A percentile compares a stretch with the other conserved stretches of the same genome.
Conservation (phyloP, 176 grass and related monocot species). For the Phoenix roebelenii region DNA sequence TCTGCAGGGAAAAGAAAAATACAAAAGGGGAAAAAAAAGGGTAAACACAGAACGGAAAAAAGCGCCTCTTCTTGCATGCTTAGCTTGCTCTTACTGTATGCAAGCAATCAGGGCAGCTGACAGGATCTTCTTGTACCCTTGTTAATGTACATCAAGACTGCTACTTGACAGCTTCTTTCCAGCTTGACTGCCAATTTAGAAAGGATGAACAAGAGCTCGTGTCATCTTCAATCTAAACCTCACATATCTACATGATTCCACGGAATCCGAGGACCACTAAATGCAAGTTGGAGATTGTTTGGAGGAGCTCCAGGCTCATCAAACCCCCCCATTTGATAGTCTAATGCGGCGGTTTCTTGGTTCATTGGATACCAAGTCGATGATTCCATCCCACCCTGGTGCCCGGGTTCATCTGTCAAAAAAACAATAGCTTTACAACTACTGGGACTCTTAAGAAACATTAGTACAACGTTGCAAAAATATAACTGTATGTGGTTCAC, state of each 20-base stretch:
- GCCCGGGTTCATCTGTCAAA: slow-evolving; percentile 27
- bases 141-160: slow-evolving; percentile 10
- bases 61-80: slow-evolving; percentile 12
- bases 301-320: slow-evolving; percentile 6
- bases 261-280: slow-evolving; percentile 10
- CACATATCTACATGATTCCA: not conserved
- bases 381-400: not conserved
- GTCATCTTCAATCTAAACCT: no score
- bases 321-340: slow-evolving; percentile 21
- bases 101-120: slow-evolving; percentile 25
- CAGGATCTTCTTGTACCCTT: slow-evolving; percentile 2
- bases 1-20: no score
- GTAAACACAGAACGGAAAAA: slow-evolving; percentile 12
- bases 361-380: slow-evolving; percentile 19
- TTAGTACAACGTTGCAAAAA: no score
- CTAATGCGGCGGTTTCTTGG: slow-evolving; percentile 16
- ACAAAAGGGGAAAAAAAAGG: slow-evolving; percentile 8
- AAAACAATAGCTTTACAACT: not conserved
- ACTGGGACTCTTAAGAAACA: no score
- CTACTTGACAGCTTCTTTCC: not conserved
- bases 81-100: not conserved
- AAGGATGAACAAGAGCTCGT: no score
- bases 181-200: no score
- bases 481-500: no score
- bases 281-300: slow-evolving; percentile 17